These are phyloP conservation scores for Ichthyophthirius multifiliis DNA, from an alignment of 169 alveolate genomes.

Conservation along the genomic window DNA sequence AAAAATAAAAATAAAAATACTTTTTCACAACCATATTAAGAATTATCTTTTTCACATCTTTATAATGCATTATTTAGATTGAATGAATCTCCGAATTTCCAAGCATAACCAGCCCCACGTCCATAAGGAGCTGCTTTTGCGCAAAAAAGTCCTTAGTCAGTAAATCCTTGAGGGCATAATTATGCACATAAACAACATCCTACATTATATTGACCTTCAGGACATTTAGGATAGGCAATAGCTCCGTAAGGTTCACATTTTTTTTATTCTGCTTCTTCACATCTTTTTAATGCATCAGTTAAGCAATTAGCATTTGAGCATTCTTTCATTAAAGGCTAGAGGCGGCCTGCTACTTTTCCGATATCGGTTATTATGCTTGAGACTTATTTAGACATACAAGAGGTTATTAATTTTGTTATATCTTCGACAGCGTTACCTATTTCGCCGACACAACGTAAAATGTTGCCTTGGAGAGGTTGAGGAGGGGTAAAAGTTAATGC, in stretches of 20 bases:
- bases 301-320: conserved; percentile 19
- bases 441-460: neutral
- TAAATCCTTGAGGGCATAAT: conserved; percentile 29
- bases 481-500: no score
- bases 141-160: conserved; percentile 33
- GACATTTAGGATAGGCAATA: conserved; percentile 28
- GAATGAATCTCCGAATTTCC: neutral
- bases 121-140: conserved; percentile 43
- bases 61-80: neutral
- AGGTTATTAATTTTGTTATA: neutral
- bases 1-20: neutral
- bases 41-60: conserved; percentile 4
- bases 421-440: neutral
- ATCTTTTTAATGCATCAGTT: conserved; percentile 34
- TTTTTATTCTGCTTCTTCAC: conserved; percentile 10
- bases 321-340: conserved; percentile 4
- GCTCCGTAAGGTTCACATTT: conserved; percentile 36
- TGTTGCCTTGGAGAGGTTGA: neutral
- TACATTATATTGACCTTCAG: conserved; percentile 17
- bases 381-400: neutral
- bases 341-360: neutral
- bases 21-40: neutral
- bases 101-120: conserved; percentile 45
- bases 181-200: conserved; percentile 41
- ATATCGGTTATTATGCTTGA: neutral